phyloP scores from a whole-genome alignment of 176 grass and related monocot species.

The Bolboschoenus planiculmis region DNA sequence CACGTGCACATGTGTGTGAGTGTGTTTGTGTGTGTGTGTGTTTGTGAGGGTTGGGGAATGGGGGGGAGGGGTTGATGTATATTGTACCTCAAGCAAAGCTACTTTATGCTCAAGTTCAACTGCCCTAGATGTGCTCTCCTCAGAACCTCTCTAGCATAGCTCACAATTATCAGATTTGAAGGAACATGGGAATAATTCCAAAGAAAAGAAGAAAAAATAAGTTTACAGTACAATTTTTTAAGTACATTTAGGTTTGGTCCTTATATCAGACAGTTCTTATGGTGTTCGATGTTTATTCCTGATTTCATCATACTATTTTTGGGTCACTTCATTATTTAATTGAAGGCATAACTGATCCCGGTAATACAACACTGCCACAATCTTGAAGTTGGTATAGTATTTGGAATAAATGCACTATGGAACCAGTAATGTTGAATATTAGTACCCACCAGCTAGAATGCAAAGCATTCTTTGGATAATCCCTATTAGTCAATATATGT shows the following conservation, averaged over 20 bases:
- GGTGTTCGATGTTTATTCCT: neutral
- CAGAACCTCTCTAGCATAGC: slow-evolving; percentile 72
- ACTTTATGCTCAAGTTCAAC: slow-evolving; percentile 88
- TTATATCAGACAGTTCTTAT: neutral
- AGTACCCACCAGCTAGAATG: neutral
- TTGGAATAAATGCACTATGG: neutral
- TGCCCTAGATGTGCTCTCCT: slow-evolving; percentile 91
- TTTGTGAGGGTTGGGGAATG: neutral
- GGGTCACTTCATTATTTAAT: neutral
- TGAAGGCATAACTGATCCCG: neutral
- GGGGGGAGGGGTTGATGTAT: neutral
- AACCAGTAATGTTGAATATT: neutral
- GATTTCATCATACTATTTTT: neutral
- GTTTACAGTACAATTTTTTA: neutral
- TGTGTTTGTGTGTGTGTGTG: neutral
- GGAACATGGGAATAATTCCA: neutral
- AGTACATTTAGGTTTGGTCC: neutral
- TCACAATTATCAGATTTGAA: neutral
- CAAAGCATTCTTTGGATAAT: neutral
- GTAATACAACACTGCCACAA: neutral
- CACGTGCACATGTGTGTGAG: too few species aligned
- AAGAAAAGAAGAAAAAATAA: neutral
- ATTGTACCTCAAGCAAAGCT: slow-evolving; percentile 82
- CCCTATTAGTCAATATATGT: neutral
- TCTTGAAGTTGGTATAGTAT: neutral